A percentile compares a stretch with the other conserved stretches of the same genome.
Conservation (phyloP, 176 grass and related monocot species). For the Aegilops umbellulata region DNA sequence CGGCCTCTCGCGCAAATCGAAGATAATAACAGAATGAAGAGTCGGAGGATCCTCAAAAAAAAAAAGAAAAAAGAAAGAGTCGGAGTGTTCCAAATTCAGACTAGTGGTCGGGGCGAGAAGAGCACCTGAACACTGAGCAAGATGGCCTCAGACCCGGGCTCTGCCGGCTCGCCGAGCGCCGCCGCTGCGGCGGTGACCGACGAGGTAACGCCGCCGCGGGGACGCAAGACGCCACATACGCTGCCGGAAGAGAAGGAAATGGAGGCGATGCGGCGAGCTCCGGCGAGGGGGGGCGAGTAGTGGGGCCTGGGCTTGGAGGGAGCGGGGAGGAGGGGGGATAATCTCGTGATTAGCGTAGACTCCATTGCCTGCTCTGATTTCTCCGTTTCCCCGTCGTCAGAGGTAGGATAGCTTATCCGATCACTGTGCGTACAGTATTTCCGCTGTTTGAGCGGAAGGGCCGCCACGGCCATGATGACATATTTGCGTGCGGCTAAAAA, state of each 20-base stretch:
- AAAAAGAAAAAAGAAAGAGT: no score
- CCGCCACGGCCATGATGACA: no score
- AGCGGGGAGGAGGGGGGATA: not conserved
- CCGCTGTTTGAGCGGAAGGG: no score
- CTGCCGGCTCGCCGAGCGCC: constrained; percentile 26
- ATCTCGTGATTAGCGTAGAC: constrained; percentile 39
- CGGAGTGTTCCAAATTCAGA: not conserved
- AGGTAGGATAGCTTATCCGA: constrained; percentile 5
- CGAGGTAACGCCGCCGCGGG: constrained; percentile 18
- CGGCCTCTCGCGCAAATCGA: not conserved
- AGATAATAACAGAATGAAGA: not conserved
- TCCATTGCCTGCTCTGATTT: constrained; percentile 40
- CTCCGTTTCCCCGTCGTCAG: not conserved
- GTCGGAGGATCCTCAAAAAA: no score
- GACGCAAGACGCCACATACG: constrained; percentile 24
- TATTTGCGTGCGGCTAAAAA: no score
- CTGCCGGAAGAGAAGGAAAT: constrained; percentile 25
- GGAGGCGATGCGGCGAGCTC: constrained; percentile 26
- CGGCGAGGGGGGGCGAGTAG: not conserved
- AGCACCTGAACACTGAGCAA: constrained; percentile 67
- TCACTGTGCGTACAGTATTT: not conserved
- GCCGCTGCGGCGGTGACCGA: constrained; percentile 3
- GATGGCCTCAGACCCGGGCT: constrained; percentile 44
- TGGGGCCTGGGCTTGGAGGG: not conserved
- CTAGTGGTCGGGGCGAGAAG: not conserved